Evolutionary conservation across 2,329 filamentous ascomycete species (phyloP).

Genomic region (Pseudogymnoascus sp.): DNA sequence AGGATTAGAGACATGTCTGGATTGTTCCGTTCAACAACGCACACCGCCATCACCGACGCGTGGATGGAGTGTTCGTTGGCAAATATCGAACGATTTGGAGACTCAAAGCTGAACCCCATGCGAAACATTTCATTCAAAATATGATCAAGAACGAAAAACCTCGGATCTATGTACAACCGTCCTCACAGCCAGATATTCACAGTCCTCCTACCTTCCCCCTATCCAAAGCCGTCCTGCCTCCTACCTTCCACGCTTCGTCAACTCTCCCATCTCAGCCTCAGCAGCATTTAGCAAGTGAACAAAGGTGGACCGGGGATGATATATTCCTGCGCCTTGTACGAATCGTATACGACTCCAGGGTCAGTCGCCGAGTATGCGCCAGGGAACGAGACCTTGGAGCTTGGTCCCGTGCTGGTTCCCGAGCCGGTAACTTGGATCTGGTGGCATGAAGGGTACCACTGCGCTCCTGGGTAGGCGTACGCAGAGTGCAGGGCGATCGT

Average conservation of each 20-base stretch:
- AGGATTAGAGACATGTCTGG: not conserved
- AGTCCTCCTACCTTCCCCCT: not conserved
- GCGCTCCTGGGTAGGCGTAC: slow-evolving; percentile 23
- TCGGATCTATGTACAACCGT: not conserved
- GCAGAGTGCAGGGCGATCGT: slow-evolving; percentile 43
- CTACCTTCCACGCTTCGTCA: not conserved
- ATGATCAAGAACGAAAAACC: not conserved
- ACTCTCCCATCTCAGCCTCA: slow-evolving; percentile 11
- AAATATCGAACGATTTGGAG: not conserved
- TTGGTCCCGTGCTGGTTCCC: slow-evolving; percentile 28
- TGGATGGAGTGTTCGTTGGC: not conserved
- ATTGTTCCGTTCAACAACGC: not conserved
- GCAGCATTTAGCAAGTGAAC: slow-evolving; percentile 35
- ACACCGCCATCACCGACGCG: not conserved
- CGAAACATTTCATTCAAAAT: not conserved
- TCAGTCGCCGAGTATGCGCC: slow-evolving; percentile 37
- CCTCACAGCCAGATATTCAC: not conserved
- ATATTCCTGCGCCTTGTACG: slow-evolving; percentile 32
- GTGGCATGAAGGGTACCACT: slow-evolving; percentile 27
- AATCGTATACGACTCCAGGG: slow-evolving; percentile 38
- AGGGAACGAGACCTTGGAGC: slow-evolving; percentile 32
- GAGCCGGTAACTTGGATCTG: slow-evolving; percentile 38
- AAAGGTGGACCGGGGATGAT: slow-evolving; percentile 39
- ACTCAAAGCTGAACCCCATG: not conserved
- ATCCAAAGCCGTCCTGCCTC: not conserved